A percentile compares a stretch with the other conserved stretches of the same genome.
These are phyloP conservation scores for Penicillium soppii DNA, from an alignment of 495 filamentous ascomycete species.

Conservation along the genomic window DNA sequence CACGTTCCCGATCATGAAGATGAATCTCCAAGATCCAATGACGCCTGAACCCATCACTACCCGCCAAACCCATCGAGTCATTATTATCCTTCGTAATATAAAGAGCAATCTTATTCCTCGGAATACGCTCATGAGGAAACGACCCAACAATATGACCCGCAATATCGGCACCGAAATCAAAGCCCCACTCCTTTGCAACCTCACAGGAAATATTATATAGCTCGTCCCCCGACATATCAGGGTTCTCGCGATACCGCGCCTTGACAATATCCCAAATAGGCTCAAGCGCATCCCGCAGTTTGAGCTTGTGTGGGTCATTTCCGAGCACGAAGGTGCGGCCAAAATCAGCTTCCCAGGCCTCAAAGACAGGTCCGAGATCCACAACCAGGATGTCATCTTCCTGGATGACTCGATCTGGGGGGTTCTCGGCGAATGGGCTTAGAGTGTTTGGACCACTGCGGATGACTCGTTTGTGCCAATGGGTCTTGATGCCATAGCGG, in stretches of 20 bases:
- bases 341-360: constrained; percentile 52
- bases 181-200: constrained; percentile 29
- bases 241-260: constrained; percentile 27
- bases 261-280: constrained; percentile 44
- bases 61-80: constrained; percentile 32
- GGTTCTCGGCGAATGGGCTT: constrained; percentile 44
- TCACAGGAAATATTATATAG: constrained; percentile 39
- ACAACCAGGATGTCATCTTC: constrained; percentile 50
- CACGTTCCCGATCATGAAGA: constrained; percentile 36
- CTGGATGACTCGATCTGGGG: constrained; percentile 47
- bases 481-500: constrained; percentile 42
- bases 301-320: constrained; percentile 41
- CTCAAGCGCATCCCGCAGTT: constrained; percentile 43
- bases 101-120: constrained; percentile 38
- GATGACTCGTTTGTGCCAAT: constrained; percentile 54
- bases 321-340: constrained; percentile 50
- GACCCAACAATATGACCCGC: constrained; percentile 45
- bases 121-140: constrained; percentile 50
- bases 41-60: constrained; percentile 38
- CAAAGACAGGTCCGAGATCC: constrained; percentile 52
- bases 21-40: constrained; percentile 56
- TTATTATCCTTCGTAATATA: constrained; percentile 45
- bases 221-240: constrained; percentile 43
- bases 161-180: constrained; percentile 40
- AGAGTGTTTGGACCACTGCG: constrained; percentile 51